Evolutionary conservation across 345 rosid species (phyloP).

Genomic region (Pistacia vera): DNA sequence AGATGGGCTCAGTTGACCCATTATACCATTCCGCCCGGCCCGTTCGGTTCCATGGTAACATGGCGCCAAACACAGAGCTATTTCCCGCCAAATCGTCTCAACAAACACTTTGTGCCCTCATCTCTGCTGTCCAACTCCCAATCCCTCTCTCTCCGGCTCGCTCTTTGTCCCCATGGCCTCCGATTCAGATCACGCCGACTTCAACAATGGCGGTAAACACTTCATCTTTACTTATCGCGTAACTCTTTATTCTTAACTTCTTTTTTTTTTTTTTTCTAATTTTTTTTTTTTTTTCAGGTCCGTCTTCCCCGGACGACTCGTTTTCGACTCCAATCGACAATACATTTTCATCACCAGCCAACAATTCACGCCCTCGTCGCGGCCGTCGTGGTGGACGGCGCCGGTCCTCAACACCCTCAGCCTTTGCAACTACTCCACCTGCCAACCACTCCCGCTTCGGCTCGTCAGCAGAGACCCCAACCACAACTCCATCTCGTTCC

Average conservation of each 20-base stretch:
- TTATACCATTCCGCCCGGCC: too few relatives aligned
- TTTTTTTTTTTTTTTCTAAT: too few relatives aligned
- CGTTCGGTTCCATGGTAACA: background rate
- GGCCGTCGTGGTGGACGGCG: constrained; percentile 22
- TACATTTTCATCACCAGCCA: constrained; percentile 58
- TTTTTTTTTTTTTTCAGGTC: constrained; percentile 34
- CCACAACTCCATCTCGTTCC: constrained; percentile 46
- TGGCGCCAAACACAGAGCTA: constrained; percentile 55
- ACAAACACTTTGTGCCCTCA: background rate
- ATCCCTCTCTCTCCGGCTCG: constrained; percentile 16
- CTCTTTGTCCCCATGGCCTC: constrained; percentile 61
- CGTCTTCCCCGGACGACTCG: constrained; percentile 69
- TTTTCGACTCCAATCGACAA: constrained; percentile 70
- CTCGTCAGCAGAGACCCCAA: constrained; percentile 53
- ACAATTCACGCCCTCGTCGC: constrained; percentile 8
- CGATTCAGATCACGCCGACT: constrained; percentile 53
- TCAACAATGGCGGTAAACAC: constrained; percentile 38
- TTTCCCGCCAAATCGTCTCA: constrained; percentile 51
- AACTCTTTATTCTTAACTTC: background rate
- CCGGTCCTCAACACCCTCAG: constrained; percentile 31
- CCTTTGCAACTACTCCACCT: constrained; percentile 27
- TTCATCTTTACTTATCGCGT: background rate
- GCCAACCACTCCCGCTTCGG: constrained; percentile 29
- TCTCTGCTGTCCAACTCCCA: background rate
- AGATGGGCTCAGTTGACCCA: too few relatives aligned